Evolutionary conservation across 2,329 filamentous ascomycete genomes (phyloP).

Genomic region (Metarhizium album): DNA sequence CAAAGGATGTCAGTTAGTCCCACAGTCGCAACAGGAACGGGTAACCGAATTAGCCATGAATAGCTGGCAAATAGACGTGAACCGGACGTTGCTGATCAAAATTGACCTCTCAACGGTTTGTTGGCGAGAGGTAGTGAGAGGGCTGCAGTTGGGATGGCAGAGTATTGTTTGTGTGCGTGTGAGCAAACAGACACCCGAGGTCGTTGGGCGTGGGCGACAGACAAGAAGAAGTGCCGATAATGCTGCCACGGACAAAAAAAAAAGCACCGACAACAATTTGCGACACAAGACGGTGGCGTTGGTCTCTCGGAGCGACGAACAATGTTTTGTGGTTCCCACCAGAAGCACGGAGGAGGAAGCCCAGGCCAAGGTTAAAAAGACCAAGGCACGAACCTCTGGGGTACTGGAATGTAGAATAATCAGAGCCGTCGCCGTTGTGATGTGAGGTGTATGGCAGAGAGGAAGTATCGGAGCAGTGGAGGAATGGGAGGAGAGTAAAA

Average conservation of each 20-base stretch:
- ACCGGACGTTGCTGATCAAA: neutral
- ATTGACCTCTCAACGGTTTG: neutral
- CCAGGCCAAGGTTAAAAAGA: neutral
- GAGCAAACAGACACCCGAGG: too few species aligned
- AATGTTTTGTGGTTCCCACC: neutral
- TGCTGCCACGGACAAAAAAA: neutral
- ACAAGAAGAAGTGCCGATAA: too few species aligned
- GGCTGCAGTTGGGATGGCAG: neutral
- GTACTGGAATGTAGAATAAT: slow-evolving; percentile 2
- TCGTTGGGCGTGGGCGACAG: too few species aligned
- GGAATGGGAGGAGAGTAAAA: neutral
- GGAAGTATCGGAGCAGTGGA: neutral
- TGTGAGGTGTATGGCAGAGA: neutral
- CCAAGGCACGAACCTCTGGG: slow-evolving; percentile 1
- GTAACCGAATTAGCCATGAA: neutral
- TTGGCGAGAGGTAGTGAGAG: neutral
- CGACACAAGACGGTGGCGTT: neutral
- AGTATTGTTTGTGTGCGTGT: neutral
- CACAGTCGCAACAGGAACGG: neutral
- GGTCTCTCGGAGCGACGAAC: neutral
- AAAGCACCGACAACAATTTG: neutral
- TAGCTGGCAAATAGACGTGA: neutral
- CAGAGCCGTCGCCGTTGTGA: neutral
- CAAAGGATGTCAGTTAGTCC: neutral
- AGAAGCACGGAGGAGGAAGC: neutral